Conservation (phyloP, 768 basidiomycete genomes). For the Tulasnella sp. region DNA sequence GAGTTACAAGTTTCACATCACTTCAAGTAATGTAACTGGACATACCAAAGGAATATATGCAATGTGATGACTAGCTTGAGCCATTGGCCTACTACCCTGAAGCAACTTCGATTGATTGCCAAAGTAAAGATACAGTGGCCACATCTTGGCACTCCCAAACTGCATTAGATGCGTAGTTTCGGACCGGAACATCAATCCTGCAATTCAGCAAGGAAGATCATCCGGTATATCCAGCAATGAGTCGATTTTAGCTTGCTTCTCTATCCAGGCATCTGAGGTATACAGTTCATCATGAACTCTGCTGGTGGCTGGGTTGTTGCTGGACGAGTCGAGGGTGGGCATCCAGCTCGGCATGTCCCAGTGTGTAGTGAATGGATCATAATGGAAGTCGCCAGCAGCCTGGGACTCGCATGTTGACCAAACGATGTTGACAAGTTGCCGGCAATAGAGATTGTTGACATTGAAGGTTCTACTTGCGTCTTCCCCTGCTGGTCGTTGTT, state of each 20-base stretch:
- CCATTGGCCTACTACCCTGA: background rate
- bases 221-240: background rate
- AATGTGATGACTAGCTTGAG: background rate
- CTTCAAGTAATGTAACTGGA: background rate
- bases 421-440: background rate
- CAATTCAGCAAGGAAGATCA: constrained; percentile 1
- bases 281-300: constrained; percentile 8
- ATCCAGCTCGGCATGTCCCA: background rate
- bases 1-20: background rate
- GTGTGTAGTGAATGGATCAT: background rate
- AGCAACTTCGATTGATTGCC: constrained; percentile 15
- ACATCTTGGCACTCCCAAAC: constrained; percentile 16
- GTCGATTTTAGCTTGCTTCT: background rate
- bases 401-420: background rate
- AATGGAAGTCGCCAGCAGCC: background rate
- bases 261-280: background rate
- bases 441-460: background rate
- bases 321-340: background rate
- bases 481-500: too few species aligned
- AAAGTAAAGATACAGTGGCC: constrained; percentile 16
- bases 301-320: background rate
- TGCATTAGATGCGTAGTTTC: constrained; percentile 18
- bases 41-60: constrained; percentile 14
- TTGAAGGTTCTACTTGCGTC: background rate
- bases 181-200: constrained; percentile 8